Conservation (phyloP, 495 filamentous ascomycete species). For the Chlorociboria aeruginascens region DNA sequence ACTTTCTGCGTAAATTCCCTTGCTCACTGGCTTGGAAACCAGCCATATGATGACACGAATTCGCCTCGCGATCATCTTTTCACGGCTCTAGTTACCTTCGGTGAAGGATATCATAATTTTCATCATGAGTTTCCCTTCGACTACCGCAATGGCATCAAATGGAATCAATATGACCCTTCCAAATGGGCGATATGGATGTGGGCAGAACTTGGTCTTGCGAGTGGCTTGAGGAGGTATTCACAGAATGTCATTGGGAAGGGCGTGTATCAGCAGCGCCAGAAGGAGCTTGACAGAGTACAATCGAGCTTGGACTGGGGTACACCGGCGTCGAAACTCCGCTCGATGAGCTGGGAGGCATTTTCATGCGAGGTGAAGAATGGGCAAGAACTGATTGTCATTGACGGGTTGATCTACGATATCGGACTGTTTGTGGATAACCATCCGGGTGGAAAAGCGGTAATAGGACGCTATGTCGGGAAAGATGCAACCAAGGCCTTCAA, state of each 20-base stretch:
- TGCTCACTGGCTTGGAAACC: slow-evolving; percentile 25
- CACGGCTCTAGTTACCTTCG: slow-evolving; percentile 19
- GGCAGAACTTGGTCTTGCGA: slow-evolving; percentile 18
- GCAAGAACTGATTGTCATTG: slow-evolving; percentile 8
- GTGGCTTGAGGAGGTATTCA: slow-evolving; percentile 15
- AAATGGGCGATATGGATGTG: slow-evolving; percentile 22
- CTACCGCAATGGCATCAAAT: slow-evolving; percentile 23
- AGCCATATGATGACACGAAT: slow-evolving; percentile 19
- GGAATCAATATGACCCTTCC: slow-evolving; percentile 22
- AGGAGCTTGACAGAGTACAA: slow-evolving; percentile 9
- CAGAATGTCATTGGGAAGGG: slow-evolving; percentile 18
- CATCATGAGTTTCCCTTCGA: slow-evolving; percentile 25
- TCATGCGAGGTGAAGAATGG: slow-evolving; percentile 4
- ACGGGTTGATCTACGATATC: slow-evolving; percentile 16
- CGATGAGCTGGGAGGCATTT: slow-evolving; percentile 18
- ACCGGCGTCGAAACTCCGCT: slow-evolving; percentile 11
- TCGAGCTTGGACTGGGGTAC: slow-evolving; percentile 17
- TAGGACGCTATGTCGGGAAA: slow-evolving; percentile 18
- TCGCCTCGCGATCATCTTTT: slow-evolving; percentile 19
- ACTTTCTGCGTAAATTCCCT: slow-evolving; percentile 26
- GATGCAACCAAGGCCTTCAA: slow-evolving; percentile 23
- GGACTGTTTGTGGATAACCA: slow-evolving; percentile 13
- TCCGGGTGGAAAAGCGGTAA: slow-evolving; percentile 20
- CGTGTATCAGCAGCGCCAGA: slow-evolving; percentile 3
- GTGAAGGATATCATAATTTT: slow-evolving; percentile 25